Evolutionary conservation across 192 early-diverging fungal species (phyloP), one percentile per base, ranked within the genome.

Genomic region (Ambispora gerdemannii): DNA sequence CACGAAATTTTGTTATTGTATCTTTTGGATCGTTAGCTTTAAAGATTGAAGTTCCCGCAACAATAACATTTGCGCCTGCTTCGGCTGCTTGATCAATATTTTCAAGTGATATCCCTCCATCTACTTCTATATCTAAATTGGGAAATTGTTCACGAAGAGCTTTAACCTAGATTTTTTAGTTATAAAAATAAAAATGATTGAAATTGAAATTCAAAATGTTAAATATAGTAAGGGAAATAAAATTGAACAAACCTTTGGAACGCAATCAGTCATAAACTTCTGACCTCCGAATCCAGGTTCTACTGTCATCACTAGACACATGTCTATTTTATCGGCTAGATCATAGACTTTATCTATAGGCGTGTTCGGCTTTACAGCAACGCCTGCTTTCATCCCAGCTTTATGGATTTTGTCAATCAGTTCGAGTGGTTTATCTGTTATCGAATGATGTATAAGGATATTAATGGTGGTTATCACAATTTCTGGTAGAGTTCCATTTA

Each of bases 281-380:
- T 98, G 96, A 35, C 96, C 96, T 43, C 96, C 96, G 75, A 98
- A 98, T 4, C 96, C 96, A 43, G 96, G 96, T 75, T 98, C 94
- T 22, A 96, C 96, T 0, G 96, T 98, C 96, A 98, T 98, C 52
- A 96, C 85, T 43, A 98, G 78, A 27, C 94, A 88, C 89, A 94
- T 91, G 59, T 98, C 96, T 36, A 89, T 87, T 67, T 85, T 72
- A 3, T 82, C 73, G 8, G 82, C 88, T 34, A 89, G 73, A 15
- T 78, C 71, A 50, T 84, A 82, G 19, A 88, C 77, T 0, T 74
- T 70, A 2, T 89, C 88, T 19, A 87, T 84, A 4, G 90, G 83
- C 3, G 96, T 98, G 34, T 83, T 84, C 15, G 96, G 96, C 77
- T 98, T 98, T 51, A 98, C 77, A 0, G 93, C 92, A 38, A 98